Percentiles rank a stretch among this genome's conserved stretches.
phyloP scores from a whole-genome alignment of 371 early-diverging fungal species.

The Mucor saturninus region DNA sequence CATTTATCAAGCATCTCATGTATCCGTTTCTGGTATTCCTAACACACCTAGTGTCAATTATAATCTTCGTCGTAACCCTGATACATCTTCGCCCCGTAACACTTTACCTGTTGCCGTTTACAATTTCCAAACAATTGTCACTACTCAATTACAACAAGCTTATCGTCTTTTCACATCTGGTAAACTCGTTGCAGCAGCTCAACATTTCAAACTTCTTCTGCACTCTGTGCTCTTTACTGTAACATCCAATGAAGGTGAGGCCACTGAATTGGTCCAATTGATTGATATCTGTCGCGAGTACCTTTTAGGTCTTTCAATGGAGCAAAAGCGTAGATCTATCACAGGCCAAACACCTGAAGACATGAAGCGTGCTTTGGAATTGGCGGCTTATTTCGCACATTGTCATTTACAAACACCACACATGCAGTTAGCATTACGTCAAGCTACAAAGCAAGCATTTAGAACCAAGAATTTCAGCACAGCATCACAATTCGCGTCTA shows the following conservation, averaged over 20 bases:
- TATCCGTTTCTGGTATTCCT: conserved; percentile 67
- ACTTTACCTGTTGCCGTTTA: conserved; percentile 60
- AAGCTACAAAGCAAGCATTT: conserved; percentile 83
- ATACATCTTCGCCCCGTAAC: conserved; percentile 57
- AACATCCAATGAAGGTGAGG: conserved; percentile 61
- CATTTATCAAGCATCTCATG: conserved; percentile 77
- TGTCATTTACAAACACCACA: conserved; percentile 89
- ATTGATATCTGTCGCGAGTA: conserved; percentile 90
- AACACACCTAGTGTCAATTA: conserved; percentile 64
- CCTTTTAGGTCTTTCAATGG: conserved; percentile 84
- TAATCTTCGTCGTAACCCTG: conserved; percentile 68
- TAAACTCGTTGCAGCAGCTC: conserved; percentile 77
- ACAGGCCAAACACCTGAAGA: conserved; percentile 52
- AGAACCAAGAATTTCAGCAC: conserved; percentile 82
- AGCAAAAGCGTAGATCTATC: conserved; percentile 73
- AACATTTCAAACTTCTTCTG: conserved; percentile 75
- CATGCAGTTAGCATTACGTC: conserved; percentile 78
- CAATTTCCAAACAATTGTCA: conserved; percentile 57
- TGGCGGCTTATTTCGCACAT: conserved; percentile 94
- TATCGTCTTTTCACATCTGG: conserved; percentile 78
- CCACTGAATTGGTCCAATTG: conserved; percentile 78
- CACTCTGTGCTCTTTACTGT: conserved; percentile 75
- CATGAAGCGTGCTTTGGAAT: conserved; percentile 78
- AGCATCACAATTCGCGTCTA: conserved; percentile 83
- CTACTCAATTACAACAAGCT: conserved; percentile 74